Percentiles rank a stretch among this genome's conserved stretches.
Conservation (phyloP, 257 asterid species). For the Handroanthus guayacan region DNA sequence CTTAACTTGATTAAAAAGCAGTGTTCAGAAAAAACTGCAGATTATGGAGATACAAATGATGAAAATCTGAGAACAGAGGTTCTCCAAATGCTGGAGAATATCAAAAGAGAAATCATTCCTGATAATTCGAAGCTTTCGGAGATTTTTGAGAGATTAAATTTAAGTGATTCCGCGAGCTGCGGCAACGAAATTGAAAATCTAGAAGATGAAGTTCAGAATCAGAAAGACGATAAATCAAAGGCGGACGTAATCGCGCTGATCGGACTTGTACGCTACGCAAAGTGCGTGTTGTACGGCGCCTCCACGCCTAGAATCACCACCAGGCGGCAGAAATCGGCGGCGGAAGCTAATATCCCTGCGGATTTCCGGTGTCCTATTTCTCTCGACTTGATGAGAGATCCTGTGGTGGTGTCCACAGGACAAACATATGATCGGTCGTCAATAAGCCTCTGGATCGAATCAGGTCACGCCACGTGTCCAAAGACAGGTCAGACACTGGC, state of each 20-base stretch:
- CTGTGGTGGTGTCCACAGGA: slow-evolving; percentile 89
- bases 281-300: slow-evolving; percentile 90
- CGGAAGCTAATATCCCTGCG: slow-evolving; percentile 63
- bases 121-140: slow-evolving; percentile 52
- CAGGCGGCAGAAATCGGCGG: slow-evolving; percentile 58
- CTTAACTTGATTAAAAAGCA: slow-evolving; percentile 69
- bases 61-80: slow-evolving; percentile 57
- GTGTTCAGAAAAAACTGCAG: slow-evolving; percentile 53
- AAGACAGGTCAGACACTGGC: slow-evolving; percentile 79
- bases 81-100: slow-evolving; percentile 63
- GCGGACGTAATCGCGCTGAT: slow-evolving; percentile 67
- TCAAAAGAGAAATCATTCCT: slow-evolving; percentile 72
- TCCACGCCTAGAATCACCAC: slow-evolving; percentile 57
- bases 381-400: slow-evolving; percentile 82
- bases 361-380: slow-evolving; percentile 90
- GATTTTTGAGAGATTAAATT: slow-evolving; percentile 60
- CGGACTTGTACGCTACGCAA: slow-evolving; percentile 86
- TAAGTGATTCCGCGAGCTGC: slow-evolving; percentile 67
- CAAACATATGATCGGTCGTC: slow-evolving; percentile 82
- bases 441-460: slow-evolving; percentile 74
- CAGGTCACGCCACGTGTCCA: slow-evolving; percentile 88
- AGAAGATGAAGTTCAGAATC: slow-evolving; percentile 72
- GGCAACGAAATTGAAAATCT: slow-evolving; percentile 72
- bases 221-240: slow-evolving; percentile 60
- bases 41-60: slow-evolving; percentile 48